These are phyloP conservation scores for Ilex aquifolium DNA, from an alignment of 257 asterid species.

Conservation along the genomic window DNA sequence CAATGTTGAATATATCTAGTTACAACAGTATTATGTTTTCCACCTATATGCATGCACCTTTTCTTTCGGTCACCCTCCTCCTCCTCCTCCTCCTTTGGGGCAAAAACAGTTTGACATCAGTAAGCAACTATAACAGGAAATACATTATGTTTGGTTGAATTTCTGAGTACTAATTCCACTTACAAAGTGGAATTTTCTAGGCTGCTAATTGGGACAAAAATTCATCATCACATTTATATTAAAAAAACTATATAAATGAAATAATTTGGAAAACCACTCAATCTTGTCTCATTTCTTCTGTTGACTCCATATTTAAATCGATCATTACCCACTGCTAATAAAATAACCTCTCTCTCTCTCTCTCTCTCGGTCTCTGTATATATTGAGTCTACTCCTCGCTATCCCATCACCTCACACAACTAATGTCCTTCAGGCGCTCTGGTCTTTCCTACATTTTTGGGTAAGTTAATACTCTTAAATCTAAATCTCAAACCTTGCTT, in stretches of 20 bases:
- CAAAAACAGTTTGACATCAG: slow-evolving; percentile 6
- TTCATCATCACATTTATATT: neutral
- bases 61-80: no score
- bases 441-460: neutral
- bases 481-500: neutral
- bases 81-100: neutral
- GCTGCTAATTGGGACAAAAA: slow-evolving; percentile 11
- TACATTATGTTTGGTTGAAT: slow-evolving; percentile 37
- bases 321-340: no score
- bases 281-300: slow-evolving; percentile 19
- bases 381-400: neutral
- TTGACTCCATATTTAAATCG: slow-evolving; percentile 4
- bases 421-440: neutral
- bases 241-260: neutral
- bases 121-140: slow-evolving; percentile 37
- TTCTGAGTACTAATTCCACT: slow-evolving; percentile 36
- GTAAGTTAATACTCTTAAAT: neutral
- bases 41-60: no score
- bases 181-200: slow-evolving; percentile 47
- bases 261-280: slow-evolving; percentile 17
- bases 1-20: no score
- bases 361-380: neutral
- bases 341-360: no score
- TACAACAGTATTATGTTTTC: no score
- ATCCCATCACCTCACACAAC: neutral